These are phyloP conservation scores for Macrolepiota albuminosa DNA, from an alignment of 768 basidiomycete genomes.

Conservation along the genomic window DNA sequence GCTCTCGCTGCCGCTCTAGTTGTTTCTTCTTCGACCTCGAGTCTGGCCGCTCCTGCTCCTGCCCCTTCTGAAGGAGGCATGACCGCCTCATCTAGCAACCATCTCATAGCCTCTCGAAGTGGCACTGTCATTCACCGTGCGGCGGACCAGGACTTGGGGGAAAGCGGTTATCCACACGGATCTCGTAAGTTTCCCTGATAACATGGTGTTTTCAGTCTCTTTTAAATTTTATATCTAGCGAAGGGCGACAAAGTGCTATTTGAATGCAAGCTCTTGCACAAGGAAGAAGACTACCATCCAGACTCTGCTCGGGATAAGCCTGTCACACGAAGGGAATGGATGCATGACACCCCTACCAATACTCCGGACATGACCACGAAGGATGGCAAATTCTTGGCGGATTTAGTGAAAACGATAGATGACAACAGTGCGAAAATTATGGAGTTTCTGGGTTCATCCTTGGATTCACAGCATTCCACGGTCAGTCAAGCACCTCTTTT, in stretches of 20 bases:
- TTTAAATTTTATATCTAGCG: neutral
- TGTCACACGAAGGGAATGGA: neutral
- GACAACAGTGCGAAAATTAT: neutral
- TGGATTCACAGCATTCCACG: neutral
- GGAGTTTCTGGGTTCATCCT: neutral
- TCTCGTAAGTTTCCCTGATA: neutral
- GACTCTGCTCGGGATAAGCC: neutral
- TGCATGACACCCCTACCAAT: conserved; percentile 7
- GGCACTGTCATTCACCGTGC: conserved; percentile 11
- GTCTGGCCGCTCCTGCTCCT: conserved; percentile 39
- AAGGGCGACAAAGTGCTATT: neutral
- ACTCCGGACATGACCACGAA: conserved; percentile 2
- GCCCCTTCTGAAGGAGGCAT: conserved; percentile 24
- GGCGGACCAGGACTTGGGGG: conserved; percentile 1
- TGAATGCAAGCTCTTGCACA: neutral
- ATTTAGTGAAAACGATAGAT: neutral
- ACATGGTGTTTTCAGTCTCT: neutral
- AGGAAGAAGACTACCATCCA: neutral
- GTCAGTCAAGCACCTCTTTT: neutral
- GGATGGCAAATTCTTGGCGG: neutral
- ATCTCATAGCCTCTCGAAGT: conserved; percentile 13
- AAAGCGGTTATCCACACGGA: neutral
- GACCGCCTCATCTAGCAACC: conserved; percentile 21
- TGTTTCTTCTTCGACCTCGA: conserved; percentile 43
- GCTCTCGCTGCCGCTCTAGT: conserved; percentile 44